Evolutionary conservation across 768 basidiomycete species (phyloP), one percentile per base, ranked within the genome.

Genomic region (Pholiota microspora): DNA sequence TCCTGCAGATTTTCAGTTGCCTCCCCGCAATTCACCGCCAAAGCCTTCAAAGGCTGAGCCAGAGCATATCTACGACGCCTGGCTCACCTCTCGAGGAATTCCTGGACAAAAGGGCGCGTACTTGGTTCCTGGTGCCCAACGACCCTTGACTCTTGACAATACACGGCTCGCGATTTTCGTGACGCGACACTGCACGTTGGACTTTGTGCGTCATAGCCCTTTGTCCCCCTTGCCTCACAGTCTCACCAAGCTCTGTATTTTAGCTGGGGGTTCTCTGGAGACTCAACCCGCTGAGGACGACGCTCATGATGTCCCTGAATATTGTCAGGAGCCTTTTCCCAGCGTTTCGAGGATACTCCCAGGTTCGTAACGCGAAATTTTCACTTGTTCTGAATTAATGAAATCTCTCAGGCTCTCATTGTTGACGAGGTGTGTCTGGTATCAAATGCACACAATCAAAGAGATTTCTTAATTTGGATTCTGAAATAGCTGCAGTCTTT

Each of bases 271-370:
- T 72, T 40, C 67, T 83, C 28, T 76, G 76, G 66, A 64, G 67
- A 48, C 70, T 86, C 29, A 87, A 92, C 61, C 90, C 89, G 29
- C 60, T 84, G 45, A 80, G 89, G 55, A 84, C 87, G 18, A 73
- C 80, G n/a, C 72, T 88, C 51, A 85, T 92, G 83, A 71, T 92
- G 67, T 53, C 77, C 55, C 71, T 91, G 60, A 88, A 90, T 67
- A 70, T 92, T 49, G 62, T 85, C 54, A 81, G 88, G 60, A 91
- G 89, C 57, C 71, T 87, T 55, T 84, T 92, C 64, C 90, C 90
- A 31, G 91, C 89, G 8, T 87, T 88, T 69, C 82, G 88, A 71
- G 86, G 88, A 57, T 92, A 90, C 74, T 91, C 91, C 7, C 91
- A 92, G 72, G 80, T 80, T 55, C 52, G 71, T 67, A 21, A 58